Evolutionary conservation across 2,329 filamentous ascomycete genomes (phyloP).

Genomic region (Trichophyton rubrum): DNA sequence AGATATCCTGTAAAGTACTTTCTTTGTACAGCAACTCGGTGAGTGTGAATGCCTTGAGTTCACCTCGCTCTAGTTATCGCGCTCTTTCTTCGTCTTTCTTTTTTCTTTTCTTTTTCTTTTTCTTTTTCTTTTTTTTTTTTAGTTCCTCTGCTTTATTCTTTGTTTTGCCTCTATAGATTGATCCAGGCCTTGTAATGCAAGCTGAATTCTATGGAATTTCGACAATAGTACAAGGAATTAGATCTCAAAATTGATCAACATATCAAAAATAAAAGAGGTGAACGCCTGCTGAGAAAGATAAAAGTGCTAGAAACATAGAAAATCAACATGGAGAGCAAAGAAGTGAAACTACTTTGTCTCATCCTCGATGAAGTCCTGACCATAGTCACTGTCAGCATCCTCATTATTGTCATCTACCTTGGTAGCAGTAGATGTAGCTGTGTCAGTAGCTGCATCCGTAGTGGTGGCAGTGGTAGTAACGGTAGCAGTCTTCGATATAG

Average conservation of each 20-base stretch:
- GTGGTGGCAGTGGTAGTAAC: not conserved
- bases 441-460: not conserved
- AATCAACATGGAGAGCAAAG: not conserved
- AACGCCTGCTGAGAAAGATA: not conserved
- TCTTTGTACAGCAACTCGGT: not conserved
- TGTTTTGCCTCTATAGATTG: not conserved
- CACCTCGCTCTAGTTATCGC: not conserved
- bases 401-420: not conserved
- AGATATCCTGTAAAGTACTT: not conserved
- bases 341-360: not conserved
- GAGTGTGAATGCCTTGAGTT: not conserved
- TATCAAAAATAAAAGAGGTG: not conserved
- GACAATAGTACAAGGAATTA: not conserved
- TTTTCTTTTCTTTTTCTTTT: too few relatives aligned
- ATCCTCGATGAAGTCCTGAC: not conserved
- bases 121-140: not conserved
- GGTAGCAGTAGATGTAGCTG: not conserved
- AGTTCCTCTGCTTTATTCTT: not conserved
- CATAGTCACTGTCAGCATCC: not conserved
- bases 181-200: too few relatives aligned
- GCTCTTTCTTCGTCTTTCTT: not conserved
- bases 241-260: not conserved
- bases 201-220: not conserved
- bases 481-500: too few relatives aligned
- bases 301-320: not conserved